These are phyloP conservation scores for Pleoardoris graminearum DNA, from an alignment of 2,329 filamentous ascomycete species.

Conservation along the genomic window DNA sequence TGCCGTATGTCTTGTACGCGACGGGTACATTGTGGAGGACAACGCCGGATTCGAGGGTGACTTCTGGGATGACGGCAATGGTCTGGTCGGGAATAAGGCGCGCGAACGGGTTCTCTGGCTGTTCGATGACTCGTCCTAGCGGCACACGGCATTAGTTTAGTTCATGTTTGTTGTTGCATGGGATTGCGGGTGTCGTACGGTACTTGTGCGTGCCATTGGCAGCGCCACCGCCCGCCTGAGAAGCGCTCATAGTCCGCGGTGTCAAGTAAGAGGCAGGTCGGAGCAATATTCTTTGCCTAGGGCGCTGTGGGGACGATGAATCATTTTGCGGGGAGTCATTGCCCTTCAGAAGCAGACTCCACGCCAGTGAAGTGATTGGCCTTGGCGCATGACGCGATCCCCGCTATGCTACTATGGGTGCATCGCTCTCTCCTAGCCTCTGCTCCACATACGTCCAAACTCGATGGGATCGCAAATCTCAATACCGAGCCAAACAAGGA, in stretches of 20 bases:
- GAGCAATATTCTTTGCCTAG: slow-evolving; percentile 16
- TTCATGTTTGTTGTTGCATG: slow-evolving; percentile 9
- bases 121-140: slow-evolving; percentile 51
- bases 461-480: too few species aligned
- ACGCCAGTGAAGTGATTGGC: slow-evolving; percentile 26
- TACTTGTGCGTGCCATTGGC: slow-evolving; percentile 31
- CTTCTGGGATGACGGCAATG: slow-evolving; percentile 82
- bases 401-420: slow-evolving; percentile 9
- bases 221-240: slow-evolving; percentile 11
- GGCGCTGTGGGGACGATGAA: slow-evolving; percentile 15
- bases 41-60: slow-evolving; percentile 90
- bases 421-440: background rate
- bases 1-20: slow-evolving; percentile 66
- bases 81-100: slow-evolving; percentile 84
- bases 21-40: slow-evolving; percentile 74
- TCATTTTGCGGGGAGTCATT: slow-evolving; percentile 34
- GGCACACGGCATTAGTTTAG: background rate
- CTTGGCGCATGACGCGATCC: slow-evolving; percentile 39
- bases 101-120: slow-evolving; percentile 91
- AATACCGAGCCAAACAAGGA: too few species aligned
- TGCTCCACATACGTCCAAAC: too few species aligned
- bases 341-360: slow-evolving; percentile 24
- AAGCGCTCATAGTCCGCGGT: slow-evolving; percentile 21
- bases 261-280: slow-evolving; percentile 12
- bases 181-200: slow-evolving; percentile 20